Evolutionary conservation across 805 yeast species (phyloP).

Genomic region (Lipomyces mesembrius): DNA sequence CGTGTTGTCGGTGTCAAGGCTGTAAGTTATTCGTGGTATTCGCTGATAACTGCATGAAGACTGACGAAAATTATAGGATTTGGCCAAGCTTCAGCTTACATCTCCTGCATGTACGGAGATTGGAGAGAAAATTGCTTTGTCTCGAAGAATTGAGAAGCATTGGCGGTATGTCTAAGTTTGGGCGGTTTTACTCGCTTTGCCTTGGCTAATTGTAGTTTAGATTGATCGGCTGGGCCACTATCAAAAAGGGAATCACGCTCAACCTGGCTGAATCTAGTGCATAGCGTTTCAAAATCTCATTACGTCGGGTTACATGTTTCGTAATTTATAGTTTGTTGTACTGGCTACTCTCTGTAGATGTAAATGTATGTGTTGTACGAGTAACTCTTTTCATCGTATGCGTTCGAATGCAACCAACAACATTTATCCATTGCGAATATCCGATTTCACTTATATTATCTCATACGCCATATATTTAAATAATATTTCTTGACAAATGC

Average conservation of each 20-base stretch:
- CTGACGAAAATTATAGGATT: slow-evolving; percentile 56
- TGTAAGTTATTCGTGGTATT: slow-evolving; percentile 3
- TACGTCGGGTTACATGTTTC: not conserved
- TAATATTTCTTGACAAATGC: no score
- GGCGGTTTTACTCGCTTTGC: not conserved
- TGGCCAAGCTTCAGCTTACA: slow-evolving; percentile 96
- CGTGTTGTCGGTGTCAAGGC: slow-evolving; percentile 97
- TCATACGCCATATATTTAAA: no score
- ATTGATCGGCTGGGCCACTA: slow-evolving; percentile 96
- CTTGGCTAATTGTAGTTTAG: slow-evolving; percentile 1
- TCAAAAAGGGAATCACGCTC: slow-evolving; percentile 39
- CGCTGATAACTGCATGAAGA: not conserved
- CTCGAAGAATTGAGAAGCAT: slow-evolving; percentile 99
- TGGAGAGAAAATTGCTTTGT: slow-evolving; percentile 96
- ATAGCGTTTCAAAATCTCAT: slow-evolving; percentile 2
- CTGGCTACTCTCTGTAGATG: not conserved
- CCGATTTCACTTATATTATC: no score
- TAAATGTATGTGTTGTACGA: not conserved
- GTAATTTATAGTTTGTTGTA: not conserved
- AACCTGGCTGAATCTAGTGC: slow-evolving; percentile 16
- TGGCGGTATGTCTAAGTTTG: slow-evolving; percentile 64
- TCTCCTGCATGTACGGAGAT: slow-evolving; percentile 99
- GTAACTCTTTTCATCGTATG: not conserved
- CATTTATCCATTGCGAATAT: not conserved
- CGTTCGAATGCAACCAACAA: not conserved